Conservation (phyloP, 306 rosid genomes). For the Rosa multiflora region DNA sequence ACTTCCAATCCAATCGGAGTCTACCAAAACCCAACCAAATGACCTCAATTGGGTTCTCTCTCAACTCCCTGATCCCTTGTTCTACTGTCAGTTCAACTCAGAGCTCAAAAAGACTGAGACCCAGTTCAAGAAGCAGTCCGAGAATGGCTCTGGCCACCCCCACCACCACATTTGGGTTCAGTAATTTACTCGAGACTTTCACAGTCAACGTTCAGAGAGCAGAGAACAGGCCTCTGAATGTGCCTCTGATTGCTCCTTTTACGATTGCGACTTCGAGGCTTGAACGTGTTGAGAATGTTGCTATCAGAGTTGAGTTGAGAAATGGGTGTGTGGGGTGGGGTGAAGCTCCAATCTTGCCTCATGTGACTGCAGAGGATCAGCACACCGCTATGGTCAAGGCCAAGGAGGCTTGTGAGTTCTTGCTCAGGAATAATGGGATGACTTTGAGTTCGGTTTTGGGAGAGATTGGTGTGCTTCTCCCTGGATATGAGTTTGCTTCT, state of each 20-base stretch:
- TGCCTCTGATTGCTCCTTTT: slow-evolving; percentile 71
- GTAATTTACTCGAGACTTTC: slow-evolving; percentile 61
- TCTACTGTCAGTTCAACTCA: slow-evolving; percentile 18
- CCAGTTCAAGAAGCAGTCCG: slow-evolving; percentile 21
- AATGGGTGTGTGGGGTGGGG: slow-evolving; percentile 94
- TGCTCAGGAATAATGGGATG: slow-evolving; percentile 44
- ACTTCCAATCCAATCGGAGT: slow-evolving; percentile 2
- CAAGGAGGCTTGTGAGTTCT: slow-evolving; percentile 59
- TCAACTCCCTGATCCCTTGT: slow-evolving; percentile 12
- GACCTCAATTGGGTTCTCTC: slow-evolving; percentile 30
- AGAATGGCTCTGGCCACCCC: slow-evolving; percentile 46
- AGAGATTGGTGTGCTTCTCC: slow-evolving; percentile 62
- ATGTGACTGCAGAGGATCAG: slow-evolving; percentile 94
- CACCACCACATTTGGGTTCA: slow-evolving; percentile 59
- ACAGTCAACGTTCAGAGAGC: slow-evolving; percentile 75
- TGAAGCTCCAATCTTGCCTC: slow-evolving; percentile 83
- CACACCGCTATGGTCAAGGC: slow-evolving; percentile 72
- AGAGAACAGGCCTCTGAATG: slow-evolving; percentile 73
- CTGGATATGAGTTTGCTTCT: slow-evolving; percentile 88
- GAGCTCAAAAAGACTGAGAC: neutral
- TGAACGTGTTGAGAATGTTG: slow-evolving; percentile 82
- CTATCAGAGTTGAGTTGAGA: slow-evolving; percentile 77
- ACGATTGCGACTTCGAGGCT: slow-evolving; percentile 82
- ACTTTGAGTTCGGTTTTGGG: slow-evolving; percentile 56
- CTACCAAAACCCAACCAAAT: slow-evolving; percentile 17